Conservation (phyloP, 2,329 filamentous ascomycete species). For the Stagonosporopsis chrysanthemi region DNA sequence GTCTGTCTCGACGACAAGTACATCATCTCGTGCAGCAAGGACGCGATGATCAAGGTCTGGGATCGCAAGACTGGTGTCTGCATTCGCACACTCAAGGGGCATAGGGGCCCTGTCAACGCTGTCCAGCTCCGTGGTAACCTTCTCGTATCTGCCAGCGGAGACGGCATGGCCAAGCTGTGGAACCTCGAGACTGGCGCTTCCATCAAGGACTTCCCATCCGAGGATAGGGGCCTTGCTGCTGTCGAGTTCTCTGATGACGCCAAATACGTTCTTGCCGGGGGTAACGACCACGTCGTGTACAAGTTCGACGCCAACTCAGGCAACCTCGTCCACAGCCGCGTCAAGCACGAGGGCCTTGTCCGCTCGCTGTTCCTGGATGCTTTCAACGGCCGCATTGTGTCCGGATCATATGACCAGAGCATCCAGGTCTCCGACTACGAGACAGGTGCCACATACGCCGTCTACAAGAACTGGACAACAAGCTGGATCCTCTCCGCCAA, state of each 20-base stretch:
- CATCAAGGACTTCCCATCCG: conserved; percentile 87
- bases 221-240: conserved; percentile 92
- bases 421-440: conserved; percentile 94
- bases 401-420: conserved; percentile 92
- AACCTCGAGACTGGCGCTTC: conserved; percentile 88
- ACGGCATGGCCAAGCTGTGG: conserved; percentile 94
- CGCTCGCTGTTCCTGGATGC: conserved; percentile 91
- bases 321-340: conserved; percentile 79
- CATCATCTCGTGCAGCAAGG: conserved; percentile 97
- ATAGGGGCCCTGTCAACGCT: conserved; percentile 92
- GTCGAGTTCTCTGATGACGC: conserved; percentile 96
- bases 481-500: conserved; percentile 98
- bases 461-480: conserved; percentile 93
- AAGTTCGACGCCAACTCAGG: conserved; percentile 95
- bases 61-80: conserved; percentile 79
- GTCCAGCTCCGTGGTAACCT: conserved; percentile 94
- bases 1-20: conserved; percentile 90
- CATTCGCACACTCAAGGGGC: conserved; percentile 81
- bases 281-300: conserved; percentile 94
- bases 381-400: conserved; percentile 83
- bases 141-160: conserved; percentile 91
- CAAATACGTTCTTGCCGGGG: conserved; percentile 90
- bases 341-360: conserved; percentile 85
- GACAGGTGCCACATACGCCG: conserved; percentile 77
- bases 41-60: conserved; percentile 93